Evolutionary conservation across 495 filamentous ascomycete species (phyloP), one percentile per base, ranked within the genome.

Genomic region (Xylaria bambusicola): DNA sequence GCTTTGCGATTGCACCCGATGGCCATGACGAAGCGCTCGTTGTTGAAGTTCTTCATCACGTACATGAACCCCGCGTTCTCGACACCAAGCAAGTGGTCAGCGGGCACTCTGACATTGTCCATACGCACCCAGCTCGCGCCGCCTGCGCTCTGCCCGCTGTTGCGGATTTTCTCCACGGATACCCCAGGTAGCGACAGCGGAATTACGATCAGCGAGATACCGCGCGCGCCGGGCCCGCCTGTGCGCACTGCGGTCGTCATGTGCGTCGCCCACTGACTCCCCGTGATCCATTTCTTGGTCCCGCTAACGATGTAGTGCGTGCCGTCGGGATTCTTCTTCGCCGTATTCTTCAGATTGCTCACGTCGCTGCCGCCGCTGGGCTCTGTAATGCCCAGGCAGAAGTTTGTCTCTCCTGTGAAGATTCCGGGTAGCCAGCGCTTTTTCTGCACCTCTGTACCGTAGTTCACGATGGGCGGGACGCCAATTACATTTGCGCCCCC

Each of bases 61-160:
- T 77, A 66, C 73, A 90, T 90, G 75, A 92, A 93, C 0, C 90
- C 89, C 64, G 90, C 78, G 47, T 88, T 87, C 65, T 92, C 88
- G 59, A 86, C 75, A 20, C 89, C 89, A 18, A 92, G 75, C 6
- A 92, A 70, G 68, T 91, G 87, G 60, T 80, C 82, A 60, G 77
- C 79, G 8, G 90, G 89, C 10, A 93, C 83, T 60, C 88, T 80
- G 2, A 92, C 88, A 58, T 92, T 88, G 66, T 92, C 89, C 60
- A 93, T 90, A 71, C 76, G 75, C 40, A 82, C 71, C 50, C 75
- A 80, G 10, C 76, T 77, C 18, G 78, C 77, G 0, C 79, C 79
- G 41, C 66, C 64, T 13, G 66, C 63, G 21, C 50, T 42, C 35
- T 64, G 60, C 13, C 66, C 66, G 26, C 63, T 64, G 33, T 67